phyloP scores from a whole-genome alignment of 176 grass and related monocot species.

The Carex pumila region DNA sequence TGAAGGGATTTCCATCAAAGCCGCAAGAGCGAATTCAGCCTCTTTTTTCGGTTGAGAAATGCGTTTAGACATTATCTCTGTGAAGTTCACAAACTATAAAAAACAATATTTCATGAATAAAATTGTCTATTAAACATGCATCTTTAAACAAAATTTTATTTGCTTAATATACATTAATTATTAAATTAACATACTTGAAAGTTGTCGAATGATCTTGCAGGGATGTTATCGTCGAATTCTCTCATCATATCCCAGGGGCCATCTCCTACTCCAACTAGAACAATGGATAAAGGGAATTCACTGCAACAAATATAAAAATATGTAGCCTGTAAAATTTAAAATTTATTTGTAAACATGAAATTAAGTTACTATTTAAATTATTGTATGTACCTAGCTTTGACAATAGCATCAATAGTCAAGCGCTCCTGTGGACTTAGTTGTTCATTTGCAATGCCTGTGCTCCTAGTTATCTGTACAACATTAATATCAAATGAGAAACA shows the following conservation, averaged over 20 bases:
- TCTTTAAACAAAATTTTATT: conserved; percentile 43
- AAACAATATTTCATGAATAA: background rate
- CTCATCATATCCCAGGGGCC: conserved; percentile 99
- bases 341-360: conserved; percentile 9
- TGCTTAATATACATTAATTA: conserved; percentile 27
- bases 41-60: conserved; percentile 63
- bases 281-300: conserved; percentile 85
- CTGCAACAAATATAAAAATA: conserved; percentile 21
- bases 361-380: background rate
- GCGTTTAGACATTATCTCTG: conserved; percentile 78
- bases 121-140: conserved; percentile 51
- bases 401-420: conserved; percentile 84
- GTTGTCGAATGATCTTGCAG: conserved; percentile 82
- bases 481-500: no score
- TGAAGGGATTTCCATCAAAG: conserved; percentile 89
- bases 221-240: conserved; percentile 96
- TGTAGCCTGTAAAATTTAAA: background rate
- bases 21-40: conserved; percentile 69
- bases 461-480: conserved; percentile 62
- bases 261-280: conserved; percentile 96
- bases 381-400: conserved; percentile 60
- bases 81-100: conserved; percentile 85
- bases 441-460: conserved; percentile 58
- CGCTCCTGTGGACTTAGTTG: conserved; percentile 82
- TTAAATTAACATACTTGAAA: conserved; percentile 51